Percentiles rank a stretch among this genome's conserved stretches.
Evolutionary conservation across 2,329 filamentous ascomycete species (phyloP).

Genomic region (Claviceps maximensis): DNA sequence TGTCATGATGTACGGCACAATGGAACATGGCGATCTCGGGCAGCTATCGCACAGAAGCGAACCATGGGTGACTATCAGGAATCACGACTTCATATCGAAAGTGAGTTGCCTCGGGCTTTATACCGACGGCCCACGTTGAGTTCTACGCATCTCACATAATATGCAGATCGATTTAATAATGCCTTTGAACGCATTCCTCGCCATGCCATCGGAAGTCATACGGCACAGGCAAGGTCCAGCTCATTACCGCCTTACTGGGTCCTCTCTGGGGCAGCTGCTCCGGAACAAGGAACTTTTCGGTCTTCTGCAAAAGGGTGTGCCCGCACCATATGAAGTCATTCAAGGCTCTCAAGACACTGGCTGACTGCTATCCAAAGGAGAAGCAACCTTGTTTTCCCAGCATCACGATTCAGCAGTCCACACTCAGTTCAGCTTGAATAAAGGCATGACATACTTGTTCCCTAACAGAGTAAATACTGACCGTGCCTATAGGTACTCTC

Average conservation of each 20-base stretch:
- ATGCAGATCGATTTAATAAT: constrained; percentile 56
- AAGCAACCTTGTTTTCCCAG: constrained; percentile 73
- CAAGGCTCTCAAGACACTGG: neutral
- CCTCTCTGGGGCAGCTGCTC: constrained; percentile 51
- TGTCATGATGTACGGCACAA: constrained; percentile 55
- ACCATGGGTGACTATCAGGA: constrained; percentile 58
- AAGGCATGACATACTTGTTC: constrained; percentile 36
- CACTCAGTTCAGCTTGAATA: constrained; percentile 56
- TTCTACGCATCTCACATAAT: neutral
- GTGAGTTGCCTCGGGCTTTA: constrained; percentile 23
- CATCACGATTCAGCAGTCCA: constrained; percentile 52
- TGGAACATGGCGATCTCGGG: constrained; percentile 56
- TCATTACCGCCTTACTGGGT: constrained; percentile 61
- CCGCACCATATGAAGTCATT: neutral
- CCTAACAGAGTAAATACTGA: neutral
- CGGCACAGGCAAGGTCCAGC: constrained; percentile 20
- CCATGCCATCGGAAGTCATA: constrained; percentile 39
- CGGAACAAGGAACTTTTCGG: constrained; percentile 66
- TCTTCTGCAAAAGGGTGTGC: constrained; percentile 65
- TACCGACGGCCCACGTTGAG: neutral
- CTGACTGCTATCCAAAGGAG: constrained; percentile 39
- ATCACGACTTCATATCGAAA: constrained; percentile 56
- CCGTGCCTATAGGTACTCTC: constrained; percentile 42
- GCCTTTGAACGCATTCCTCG: constrained; percentile 46
- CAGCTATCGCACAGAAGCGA: constrained; percentile 60